Percentiles rank a stretch among this genome's conserved stretches.
phyloP scores from a whole-genome alignment of 768 basidiomycete genomes.

The Leccinum arenicola region DNA sequence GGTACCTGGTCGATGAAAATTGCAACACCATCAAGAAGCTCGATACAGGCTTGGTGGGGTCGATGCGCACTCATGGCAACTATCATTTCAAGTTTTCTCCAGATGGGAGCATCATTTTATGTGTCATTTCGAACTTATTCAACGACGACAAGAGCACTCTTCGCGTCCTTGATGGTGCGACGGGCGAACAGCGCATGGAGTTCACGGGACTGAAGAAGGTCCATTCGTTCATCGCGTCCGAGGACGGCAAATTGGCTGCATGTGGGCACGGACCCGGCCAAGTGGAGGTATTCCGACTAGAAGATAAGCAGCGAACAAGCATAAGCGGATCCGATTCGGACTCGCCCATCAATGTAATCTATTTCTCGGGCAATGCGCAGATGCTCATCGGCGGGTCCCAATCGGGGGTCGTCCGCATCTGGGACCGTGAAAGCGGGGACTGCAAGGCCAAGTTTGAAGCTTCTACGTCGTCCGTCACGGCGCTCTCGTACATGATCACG shows the following conservation, averaged over 20 bases:
- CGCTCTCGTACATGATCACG: conserved; percentile 9
- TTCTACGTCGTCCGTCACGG: conserved; percentile 14
- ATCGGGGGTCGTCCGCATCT: conserved; percentile 15
- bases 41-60: conserved; percentile 1
- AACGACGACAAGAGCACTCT: conserved; percentile 8
- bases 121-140: neutral
- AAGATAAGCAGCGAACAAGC: neutral
- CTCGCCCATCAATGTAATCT: neutral
- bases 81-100: conserved; percentile 8
- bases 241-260: conserved; percentile 6
- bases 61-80: too few relatives aligned
- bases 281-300: conserved; percentile 4
- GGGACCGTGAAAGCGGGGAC: conserved; percentile 17
- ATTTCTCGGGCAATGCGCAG: conserved; percentile 17
- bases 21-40: conserved; percentile 5
- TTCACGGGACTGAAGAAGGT: conserved; percentile 13
- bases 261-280: conserved; percentile 6
- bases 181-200: conserved; percentile 7
- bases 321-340: neutral
- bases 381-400: conserved; percentile 21
- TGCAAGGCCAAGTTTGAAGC: conserved; percentile 7
- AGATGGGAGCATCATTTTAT: conserved; percentile 10
- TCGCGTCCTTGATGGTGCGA: conserved; percentile 9
- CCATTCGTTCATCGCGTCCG: conserved; percentile 2
- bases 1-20: conserved; percentile 5